Conservation (phyloP, 768 basidiomycete genomes). For the Tricholoma hemisulphureum region DNA sequence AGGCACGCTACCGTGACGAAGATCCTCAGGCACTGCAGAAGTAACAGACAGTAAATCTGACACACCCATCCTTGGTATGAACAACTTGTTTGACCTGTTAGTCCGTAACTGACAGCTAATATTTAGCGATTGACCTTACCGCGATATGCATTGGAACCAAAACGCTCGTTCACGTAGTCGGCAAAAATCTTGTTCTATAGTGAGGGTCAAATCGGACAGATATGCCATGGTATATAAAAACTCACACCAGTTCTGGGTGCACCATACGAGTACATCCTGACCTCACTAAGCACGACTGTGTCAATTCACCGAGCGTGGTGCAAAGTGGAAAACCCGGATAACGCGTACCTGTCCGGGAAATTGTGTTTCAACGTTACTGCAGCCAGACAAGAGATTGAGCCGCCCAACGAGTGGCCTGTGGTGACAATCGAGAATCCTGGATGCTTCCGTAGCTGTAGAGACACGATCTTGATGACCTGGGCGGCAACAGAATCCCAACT, state of each 20-base stretch:
- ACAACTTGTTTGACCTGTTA: constrained; percentile 35
- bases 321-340: neutral
- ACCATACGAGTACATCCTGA: constrained; percentile 50
- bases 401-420: constrained; percentile 56
- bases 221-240: neutral
- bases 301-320: neutral
- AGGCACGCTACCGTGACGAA: constrained; percentile 39
- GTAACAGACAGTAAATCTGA: neutral
- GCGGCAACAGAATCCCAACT: constrained; percentile 52
- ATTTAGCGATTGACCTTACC: constrained; percentile 28
- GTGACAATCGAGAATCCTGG: constrained; percentile 42
- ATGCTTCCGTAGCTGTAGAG: constrained; percentile 33
- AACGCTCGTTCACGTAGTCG: constrained; percentile 40
- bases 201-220: neutral
- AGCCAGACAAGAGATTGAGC: constrained; percentile 47
- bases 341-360: constrained; percentile 35
- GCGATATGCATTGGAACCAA: constrained; percentile 42
- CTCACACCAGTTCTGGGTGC: constrained; percentile 48
- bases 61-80: constrained; percentile 49
- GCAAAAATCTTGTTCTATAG: constrained; percentile 47
- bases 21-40: neutral
- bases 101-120: neutral
- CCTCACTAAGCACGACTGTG: constrained; percentile 21
- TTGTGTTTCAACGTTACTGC: constrained; percentile 44
- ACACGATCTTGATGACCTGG: constrained; percentile 37